A percentile compares a stretch with the other conserved stretches of the same genome.
Conservation (phyloP, 208 protist genomes). For the Leptomonas pyrrhocoris region DNA sequence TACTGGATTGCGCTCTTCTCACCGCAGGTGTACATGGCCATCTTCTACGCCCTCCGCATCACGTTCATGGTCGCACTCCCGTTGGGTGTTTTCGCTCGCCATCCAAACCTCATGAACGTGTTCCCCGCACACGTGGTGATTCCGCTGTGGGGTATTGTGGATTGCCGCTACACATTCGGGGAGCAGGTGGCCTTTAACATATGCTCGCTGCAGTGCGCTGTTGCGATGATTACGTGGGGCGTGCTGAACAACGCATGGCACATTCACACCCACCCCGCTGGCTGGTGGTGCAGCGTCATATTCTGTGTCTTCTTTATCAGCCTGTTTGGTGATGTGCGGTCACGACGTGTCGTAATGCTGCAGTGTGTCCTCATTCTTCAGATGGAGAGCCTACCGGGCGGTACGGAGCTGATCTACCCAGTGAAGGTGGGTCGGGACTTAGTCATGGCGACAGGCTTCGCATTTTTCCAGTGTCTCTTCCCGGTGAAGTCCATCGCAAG, state of each 20-base stretch:
- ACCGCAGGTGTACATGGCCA: slow-evolving; percentile 44
- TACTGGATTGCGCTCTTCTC: slow-evolving; percentile 50
- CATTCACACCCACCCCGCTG: slow-evolving; percentile 28
- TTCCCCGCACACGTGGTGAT: slow-evolving; percentile 48
- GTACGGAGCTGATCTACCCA: slow-evolving; percentile 34
- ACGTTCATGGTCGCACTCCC: slow-evolving; percentile 54
- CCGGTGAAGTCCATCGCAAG: slow-evolving; percentile 39
- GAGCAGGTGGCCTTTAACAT: slow-evolving; percentile 48
- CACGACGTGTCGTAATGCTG: slow-evolving; percentile 51
- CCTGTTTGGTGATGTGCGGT: slow-evolving; percentile 57
- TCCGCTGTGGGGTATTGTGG: slow-evolving; percentile 42
- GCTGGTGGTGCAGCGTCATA: slow-evolving; percentile 69
- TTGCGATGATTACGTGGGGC: slow-evolving; percentile 45
- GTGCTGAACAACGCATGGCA: slow-evolving; percentile 43
- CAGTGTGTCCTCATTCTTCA: slow-evolving; percentile 58
- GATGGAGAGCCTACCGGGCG: slow-evolving; percentile 44
- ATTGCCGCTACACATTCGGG: slow-evolving; percentile 50
- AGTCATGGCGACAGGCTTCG: slow-evolving; percentile 40
- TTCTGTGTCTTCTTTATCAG: slow-evolving; percentile 40
- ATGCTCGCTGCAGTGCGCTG: slow-evolving; percentile 24
- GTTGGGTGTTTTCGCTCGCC: slow-evolving; percentile 38
- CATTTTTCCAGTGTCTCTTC: slow-evolving; percentile 47
- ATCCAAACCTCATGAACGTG: slow-evolving; percentile 26
- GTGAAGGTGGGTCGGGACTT: slow-evolving; percentile 51
- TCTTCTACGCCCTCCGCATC: slow-evolving; percentile 60